These are phyloP conservation scores for Boletus rufocinnamomeus DNA, from an alignment of 768 basidiomycete species.

Conservation along the genomic window DNA sequence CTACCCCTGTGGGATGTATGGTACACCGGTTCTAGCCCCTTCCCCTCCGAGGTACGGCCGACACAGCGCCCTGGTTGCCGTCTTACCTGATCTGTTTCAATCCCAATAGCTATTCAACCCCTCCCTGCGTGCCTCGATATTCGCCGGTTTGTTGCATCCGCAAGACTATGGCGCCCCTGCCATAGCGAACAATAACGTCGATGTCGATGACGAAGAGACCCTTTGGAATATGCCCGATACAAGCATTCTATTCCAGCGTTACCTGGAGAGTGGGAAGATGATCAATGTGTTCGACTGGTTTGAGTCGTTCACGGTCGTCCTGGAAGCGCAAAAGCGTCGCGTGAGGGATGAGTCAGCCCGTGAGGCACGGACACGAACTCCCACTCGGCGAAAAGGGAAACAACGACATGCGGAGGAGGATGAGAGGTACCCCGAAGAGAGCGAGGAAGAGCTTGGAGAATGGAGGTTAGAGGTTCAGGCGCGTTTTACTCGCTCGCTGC, in stretches of 20 bases:
- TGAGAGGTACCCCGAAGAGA: constrained; percentile 20
- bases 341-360: not conserved
- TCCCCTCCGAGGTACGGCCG: constrained; percentile 62
- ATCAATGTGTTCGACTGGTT: constrained; percentile 92
- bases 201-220: constrained; percentile 31
- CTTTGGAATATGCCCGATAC: constrained; percentile 69
- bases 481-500: constrained; percentile 75
- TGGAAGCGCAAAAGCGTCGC: constrained; percentile 55
- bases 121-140: constrained; percentile 58
- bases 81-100: constrained; percentile 2
- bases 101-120: constrained; percentile 63
- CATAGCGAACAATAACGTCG: constrained; percentile 9
- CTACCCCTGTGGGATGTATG: constrained; percentile 66
- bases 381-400: constrained; percentile 29
- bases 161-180: constrained; percentile 42
- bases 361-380: constrained; percentile 11
- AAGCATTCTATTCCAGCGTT: constrained; percentile 73
- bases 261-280: constrained; percentile 77
- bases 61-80: not conserved
- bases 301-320: constrained; percentile 66
- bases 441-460: constrained; percentile 44
- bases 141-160: constrained; percentile 64
- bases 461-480: constrained; percentile 72
- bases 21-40: constrained; percentile 66
- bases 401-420: constrained; percentile 28